Conservation (phyloP, 2,329 filamentous ascomycete genomes). For the Hypomyces rosellus region DNA sequence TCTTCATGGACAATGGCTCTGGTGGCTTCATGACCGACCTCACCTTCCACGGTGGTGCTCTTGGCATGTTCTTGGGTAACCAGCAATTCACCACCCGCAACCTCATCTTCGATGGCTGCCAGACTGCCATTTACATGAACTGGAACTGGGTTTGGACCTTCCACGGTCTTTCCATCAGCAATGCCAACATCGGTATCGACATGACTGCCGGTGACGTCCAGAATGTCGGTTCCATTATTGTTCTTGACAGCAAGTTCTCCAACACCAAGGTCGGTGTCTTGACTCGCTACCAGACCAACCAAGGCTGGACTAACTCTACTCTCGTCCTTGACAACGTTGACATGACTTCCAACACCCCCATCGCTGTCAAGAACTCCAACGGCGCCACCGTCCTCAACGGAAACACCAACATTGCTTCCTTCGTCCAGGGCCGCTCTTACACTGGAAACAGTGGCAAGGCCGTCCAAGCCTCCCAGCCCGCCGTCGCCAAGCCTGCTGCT, state of each 20-base stretch:
- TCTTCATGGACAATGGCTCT: conserved; percentile 81
- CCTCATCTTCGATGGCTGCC: conserved; percentile 72
- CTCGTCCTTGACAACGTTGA: conserved; percentile 88
- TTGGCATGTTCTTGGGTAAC: conserved; percentile 73
- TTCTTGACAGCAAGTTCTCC: conserved; percentile 73
- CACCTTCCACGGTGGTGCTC: conserved; percentile 73
- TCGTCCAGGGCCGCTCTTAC: conserved; percentile 76
- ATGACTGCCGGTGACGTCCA: conserved; percentile 64
- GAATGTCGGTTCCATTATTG: conserved; percentile 76
- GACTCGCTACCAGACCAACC: conserved; percentile 61
- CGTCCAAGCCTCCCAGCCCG: conserved; percentile 52
- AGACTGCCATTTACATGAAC: conserved; percentile 81
- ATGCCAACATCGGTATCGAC: conserved; percentile 69
- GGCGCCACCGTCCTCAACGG: conserved; percentile 59
- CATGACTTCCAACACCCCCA: conserved; percentile 59
- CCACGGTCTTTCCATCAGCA: conserved; percentile 68
- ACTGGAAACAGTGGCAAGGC: conserved; percentile 40
- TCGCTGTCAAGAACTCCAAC: conserved; percentile 56
- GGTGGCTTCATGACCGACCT: conserved; percentile 81
- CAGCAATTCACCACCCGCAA: conserved; percentile 87
- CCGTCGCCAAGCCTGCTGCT: conserved; percentile 55
- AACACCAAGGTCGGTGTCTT: conserved; percentile 66
- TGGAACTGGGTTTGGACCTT: conserved; percentile 89
- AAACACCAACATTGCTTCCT: conserved; percentile 62
- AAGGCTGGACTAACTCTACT: conserved; percentile 67